Evolutionary conservation across 352 stramenopile genomes (phyloP).

Genomic region (Pythium vanterpoolii): DNA sequence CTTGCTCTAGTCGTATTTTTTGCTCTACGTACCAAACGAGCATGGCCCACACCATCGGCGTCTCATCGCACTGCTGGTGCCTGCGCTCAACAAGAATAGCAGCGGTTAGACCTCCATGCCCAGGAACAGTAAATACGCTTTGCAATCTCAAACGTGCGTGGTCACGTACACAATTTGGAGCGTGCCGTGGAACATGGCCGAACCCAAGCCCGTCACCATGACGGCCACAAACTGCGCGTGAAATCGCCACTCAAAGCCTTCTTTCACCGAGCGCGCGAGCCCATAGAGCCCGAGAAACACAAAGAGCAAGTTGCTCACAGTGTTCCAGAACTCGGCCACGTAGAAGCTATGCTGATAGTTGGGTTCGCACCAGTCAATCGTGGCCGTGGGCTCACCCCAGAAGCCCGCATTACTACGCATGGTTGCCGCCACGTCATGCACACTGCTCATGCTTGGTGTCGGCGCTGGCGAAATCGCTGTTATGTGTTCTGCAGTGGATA

Average conservation of each 20-base stretch:
- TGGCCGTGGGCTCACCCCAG: constrained; percentile 70
- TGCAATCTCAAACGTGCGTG: too few relatives aligned
- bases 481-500: too few relatives aligned
- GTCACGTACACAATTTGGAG: constrained; percentile 75
- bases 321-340: constrained; percentile 89
- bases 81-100: too few relatives aligned
- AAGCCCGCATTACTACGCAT: not conserved
- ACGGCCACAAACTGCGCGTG: constrained; percentile 71
- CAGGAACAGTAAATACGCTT: too few relatives aligned
- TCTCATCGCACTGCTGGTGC: constrained; percentile 84
- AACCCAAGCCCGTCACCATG: constrained; percentile 79
- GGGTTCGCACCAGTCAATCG: constrained; percentile 85
- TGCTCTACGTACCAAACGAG: constrained; percentile 49
- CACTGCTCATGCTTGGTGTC: too few relatives aligned
- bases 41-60: constrained; percentile 83
- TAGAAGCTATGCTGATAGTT: constrained; percentile 82
- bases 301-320: constrained; percentile 78
- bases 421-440: too few relatives aligned
- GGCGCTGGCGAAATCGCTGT: too few relatives aligned
- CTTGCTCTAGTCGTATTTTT: too few relatives aligned
- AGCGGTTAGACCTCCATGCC: too few relatives aligned
- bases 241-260: constrained; percentile 77
- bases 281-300: constrained; percentile 73
- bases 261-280: constrained; percentile 50
- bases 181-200: constrained; percentile 84